phyloP scores from a whole-genome alignment of 495 filamentous ascomycete species.

The Xylaria longipes region DNA sequence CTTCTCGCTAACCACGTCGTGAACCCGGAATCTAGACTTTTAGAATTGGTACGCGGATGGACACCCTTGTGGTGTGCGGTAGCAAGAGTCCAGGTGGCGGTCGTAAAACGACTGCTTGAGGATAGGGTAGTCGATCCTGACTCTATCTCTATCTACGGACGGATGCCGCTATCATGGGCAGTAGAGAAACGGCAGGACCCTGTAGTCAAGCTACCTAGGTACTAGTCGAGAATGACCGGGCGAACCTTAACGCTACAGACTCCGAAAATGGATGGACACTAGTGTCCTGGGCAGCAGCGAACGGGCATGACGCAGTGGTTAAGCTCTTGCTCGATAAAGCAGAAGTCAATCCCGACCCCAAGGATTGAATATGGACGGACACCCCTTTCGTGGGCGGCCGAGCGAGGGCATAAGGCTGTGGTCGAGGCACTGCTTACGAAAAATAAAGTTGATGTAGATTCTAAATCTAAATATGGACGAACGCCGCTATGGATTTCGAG shows the following conservation, averaged over 20 bases:
- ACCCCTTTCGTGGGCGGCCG: slow-evolving; percentile 28
- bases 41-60: neutral
- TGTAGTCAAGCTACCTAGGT: slow-evolving; percentile 5
- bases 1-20: neutral
- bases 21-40: neutral
- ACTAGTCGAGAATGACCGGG: neutral
- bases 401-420: slow-evolving; percentile 9
- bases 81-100: neutral
- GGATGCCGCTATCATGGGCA: slow-evolving; percentile 9
- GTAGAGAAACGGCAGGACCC: neutral
- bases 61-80: neutral
- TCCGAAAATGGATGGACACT: neutral
- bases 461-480: slow-evolving; percentile 37
- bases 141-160: neutral
- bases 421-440: slow-evolving; percentile 27
- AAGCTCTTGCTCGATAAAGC: neutral
- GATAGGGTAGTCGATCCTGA: neutral
- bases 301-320: neutral
- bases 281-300: neutral
- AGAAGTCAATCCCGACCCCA: neutral
- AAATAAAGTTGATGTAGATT: slow-evolving; percentile 30
- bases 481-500: slow-evolving; percentile 43
- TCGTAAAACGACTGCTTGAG: slow-evolving; percentile 1
- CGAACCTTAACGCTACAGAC: neutral
- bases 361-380: too few species aligned